Evolutionary conservation across 2,329 filamentous ascomycete species (phyloP).

Genomic region (Beauveria rudraprayagi): DNA sequence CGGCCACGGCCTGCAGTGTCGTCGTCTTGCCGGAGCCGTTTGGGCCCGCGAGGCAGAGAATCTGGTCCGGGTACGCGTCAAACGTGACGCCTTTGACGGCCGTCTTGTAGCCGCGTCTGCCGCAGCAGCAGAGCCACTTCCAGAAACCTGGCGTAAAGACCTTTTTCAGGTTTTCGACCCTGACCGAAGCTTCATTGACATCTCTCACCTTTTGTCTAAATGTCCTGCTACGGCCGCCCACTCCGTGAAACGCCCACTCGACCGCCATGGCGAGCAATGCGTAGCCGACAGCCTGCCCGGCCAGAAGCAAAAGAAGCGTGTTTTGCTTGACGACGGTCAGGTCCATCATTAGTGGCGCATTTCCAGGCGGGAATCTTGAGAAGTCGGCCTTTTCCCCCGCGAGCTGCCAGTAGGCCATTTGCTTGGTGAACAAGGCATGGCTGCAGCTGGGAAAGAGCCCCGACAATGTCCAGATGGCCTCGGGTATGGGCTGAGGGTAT

Average conservation of each 20-base stretch:
- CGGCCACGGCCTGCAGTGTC: constrained; percentile 59
- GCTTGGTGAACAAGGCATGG: constrained; percentile 18
- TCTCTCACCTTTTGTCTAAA: neutral
- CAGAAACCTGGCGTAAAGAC: constrained; percentile 23
- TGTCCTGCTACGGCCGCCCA: constrained; percentile 19
- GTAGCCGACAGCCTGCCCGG: constrained; percentile 26
- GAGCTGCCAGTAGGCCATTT: constrained; percentile 18
- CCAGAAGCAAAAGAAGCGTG: constrained; percentile 24
- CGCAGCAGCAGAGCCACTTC: constrained; percentile 23
- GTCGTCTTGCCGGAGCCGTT: constrained; percentile 68
- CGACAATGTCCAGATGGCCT: constrained; percentile 9
- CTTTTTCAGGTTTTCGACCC: constrained; percentile 20
- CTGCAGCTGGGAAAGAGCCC: constrained; percentile 19
- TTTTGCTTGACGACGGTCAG: constrained; percentile 19
- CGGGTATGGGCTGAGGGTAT: neutral
- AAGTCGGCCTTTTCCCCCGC: constrained; percentile 9
- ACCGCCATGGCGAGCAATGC: constrained; percentile 24
- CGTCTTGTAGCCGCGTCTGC: constrained; percentile 25
- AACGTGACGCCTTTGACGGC: constrained; percentile 57
- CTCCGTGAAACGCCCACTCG: constrained; percentile 26
- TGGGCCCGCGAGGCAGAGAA: constrained; percentile 59
- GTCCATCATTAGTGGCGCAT: constrained; percentile 8
- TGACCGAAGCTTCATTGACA: neutral
- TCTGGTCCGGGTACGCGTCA: constrained; percentile 49
- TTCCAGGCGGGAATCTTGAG: constrained; percentile 2